Evolutionary conservation across 2,329 filamentous ascomycete genomes (phyloP).

Genomic region (Trichophyton simii): DNA sequence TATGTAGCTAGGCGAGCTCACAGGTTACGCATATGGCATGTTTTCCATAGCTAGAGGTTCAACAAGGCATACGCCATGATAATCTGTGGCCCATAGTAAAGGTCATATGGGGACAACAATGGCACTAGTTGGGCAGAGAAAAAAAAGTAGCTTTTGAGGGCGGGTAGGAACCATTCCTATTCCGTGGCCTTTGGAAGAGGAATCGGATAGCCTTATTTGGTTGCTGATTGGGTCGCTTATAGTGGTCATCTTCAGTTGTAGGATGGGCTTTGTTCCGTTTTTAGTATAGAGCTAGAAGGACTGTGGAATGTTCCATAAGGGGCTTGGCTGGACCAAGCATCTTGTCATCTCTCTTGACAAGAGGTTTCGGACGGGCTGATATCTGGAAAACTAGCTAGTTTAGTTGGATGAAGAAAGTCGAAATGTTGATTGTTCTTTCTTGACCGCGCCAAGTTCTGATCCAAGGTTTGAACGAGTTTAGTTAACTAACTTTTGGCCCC

Average conservation of each 20-base stretch:
- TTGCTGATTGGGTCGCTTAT: constrained; percentile 1
- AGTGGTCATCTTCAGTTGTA: neutral
- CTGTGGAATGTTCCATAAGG: neutral
- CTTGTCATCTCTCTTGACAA: neutral
- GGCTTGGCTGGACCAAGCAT: neutral
- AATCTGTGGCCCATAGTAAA: neutral
- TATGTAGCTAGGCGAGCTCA: neutral
- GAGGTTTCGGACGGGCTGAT: neutral
- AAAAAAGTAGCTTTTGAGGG: neutral
- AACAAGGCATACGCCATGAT: too few species aligned
- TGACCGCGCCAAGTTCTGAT: neutral
- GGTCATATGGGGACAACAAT: neutral
- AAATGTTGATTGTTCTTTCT: neutral
- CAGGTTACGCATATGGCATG: neutral
- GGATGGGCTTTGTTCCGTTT: constrained; percentile 3
- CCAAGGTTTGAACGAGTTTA: neutral
- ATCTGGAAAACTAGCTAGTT: neutral
- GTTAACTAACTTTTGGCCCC: neutral
- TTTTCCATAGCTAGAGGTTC: too few species aligned
- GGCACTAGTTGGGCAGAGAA: neutral
- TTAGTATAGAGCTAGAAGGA: neutral
- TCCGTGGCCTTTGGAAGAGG: neutral
- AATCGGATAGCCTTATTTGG: neutral
- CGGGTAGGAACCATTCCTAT: neutral
- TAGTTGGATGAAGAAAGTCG: neutral